Evolutionary conservation across 2,329 filamentous ascomycete species (phyloP), one percentile per base, ranked within the genome.

Genomic region (Blastomyces gilchristii): DNA sequence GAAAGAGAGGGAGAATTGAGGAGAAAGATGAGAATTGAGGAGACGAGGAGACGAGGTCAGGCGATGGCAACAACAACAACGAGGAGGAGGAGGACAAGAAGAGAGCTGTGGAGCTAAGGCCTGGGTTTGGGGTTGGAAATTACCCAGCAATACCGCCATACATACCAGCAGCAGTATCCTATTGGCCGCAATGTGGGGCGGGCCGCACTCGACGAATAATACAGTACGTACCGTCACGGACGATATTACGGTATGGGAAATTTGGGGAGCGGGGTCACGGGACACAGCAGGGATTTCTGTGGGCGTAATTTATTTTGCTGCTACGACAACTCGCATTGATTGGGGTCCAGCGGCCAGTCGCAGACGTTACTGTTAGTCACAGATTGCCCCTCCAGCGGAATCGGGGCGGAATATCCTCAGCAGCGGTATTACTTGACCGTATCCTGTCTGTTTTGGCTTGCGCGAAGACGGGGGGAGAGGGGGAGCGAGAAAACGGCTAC

Each of bases 241-340:
- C 37, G 31, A 34, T 57, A 57, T 7, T 41, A 57, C 37, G 31
- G 53, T 57, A 57, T 7, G 5, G 34, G 37, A 25, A 25, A 6
- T 25, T 9, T 14, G 12, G 37, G 37, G 37, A 6, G 16, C 8
- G 56, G 56, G 56, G 37, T 58, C 56, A 58, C 56, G 56, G 56
- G 56, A 28, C 56, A 45, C 56, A 28, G 9, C 37, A 41, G 37
- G 18, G 31, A 41, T 41, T 58, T 41, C 71, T 72, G 71, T 73
- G 73, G 71, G 74, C 74, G 74, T 72, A 73, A 74, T 71, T 67
- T 69, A 47, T 45, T 22, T 6, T 22, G 22, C 39, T 37, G 53
- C 9, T 28, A 57, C 14, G 7, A 22, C 54, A 5, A 5, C 41
- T 12, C 41, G 41, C 41, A 16, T 16, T 16, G 4, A 49, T 34